Conservation (phyloP, 805 yeast genomes). For the Starmerella sp. region DNA sequence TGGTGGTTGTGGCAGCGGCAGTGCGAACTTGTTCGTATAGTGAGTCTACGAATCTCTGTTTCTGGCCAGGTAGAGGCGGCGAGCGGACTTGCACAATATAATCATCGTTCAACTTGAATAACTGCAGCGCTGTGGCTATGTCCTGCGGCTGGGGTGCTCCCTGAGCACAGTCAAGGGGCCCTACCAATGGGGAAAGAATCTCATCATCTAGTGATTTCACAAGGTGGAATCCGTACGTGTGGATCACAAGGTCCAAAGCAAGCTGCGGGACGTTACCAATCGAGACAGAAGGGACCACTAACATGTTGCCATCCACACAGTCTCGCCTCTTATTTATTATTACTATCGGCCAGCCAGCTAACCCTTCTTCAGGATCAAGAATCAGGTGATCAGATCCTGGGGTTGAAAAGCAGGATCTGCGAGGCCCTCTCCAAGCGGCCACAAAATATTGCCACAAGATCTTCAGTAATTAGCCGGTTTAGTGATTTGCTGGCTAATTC, state of each 20-base stretch:
- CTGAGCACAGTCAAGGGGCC: conserved; percentile 52
- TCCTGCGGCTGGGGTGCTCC: conserved; percentile 27
- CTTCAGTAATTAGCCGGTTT: neutral
- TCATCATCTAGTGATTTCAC: conserved; percentile 48
- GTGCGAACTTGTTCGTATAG: conserved; percentile 33
- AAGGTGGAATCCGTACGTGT: conserved; percentile 43
- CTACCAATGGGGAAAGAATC: conserved; percentile 67
- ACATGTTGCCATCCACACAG: conserved; percentile 12
- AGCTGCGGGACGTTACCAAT: conserved; percentile 87
- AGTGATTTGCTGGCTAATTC: neutral
- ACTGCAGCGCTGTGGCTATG: conserved; percentile 53
- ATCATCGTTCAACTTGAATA: conserved; percentile 26
- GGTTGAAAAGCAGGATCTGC: neutral
- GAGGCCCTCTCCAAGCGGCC: neutral
- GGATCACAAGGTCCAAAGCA: conserved; percentile 58
- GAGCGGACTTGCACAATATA: conserved; percentile 66
- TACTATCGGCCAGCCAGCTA: too few species aligned
- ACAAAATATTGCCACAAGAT: neutral
- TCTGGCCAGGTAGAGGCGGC: conserved; percentile 63
- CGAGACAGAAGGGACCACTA: conserved; percentile 66
- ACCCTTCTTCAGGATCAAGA: too few species aligned
- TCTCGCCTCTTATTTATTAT: too few species aligned
- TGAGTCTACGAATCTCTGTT: conserved; percentile 40
- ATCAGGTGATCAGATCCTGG: too few species aligned
- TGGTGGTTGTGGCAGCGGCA: conserved; percentile 28